Evolutionary conservation across 2,329 filamentous ascomycete genomes (phyloP).

Genomic region (Pseudogymnoascus sp.): DNA sequence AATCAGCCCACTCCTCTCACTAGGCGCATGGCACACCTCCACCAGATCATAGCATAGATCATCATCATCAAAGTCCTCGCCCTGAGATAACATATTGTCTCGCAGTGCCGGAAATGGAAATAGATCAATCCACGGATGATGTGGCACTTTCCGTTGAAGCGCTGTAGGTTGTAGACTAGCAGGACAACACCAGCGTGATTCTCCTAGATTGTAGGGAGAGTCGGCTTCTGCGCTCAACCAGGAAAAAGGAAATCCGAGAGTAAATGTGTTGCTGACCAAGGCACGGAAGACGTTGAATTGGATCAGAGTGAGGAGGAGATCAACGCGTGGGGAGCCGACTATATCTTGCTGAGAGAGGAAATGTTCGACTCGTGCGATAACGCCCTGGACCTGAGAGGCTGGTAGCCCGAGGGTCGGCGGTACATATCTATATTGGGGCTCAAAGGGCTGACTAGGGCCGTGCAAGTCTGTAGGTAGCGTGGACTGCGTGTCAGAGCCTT

Average conservation of each 20-base stretch:
- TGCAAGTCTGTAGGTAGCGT: not conserved
- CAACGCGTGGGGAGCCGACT: conserved; percentile 20
- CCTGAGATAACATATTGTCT: conserved; percentile 32
- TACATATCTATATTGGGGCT: not conserved
- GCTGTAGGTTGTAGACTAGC: conserved; percentile 29
- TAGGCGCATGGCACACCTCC: conserved; percentile 18
- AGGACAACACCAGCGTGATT: conserved; percentile 11
- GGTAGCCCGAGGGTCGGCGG: not conserved
- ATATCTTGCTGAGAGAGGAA: not conserved
- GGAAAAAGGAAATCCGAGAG: conserved; percentile 19
- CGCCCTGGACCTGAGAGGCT: not conserved
- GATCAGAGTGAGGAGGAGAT: conserved; percentile 29
- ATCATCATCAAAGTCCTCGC: conserved; percentile 27
- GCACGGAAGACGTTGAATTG: conserved; percentile 33
- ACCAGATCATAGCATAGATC: conserved; percentile 32
- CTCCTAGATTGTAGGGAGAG: not conserved
- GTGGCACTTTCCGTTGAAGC: conserved; percentile 29
- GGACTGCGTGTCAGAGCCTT: not conserved
- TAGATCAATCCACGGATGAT: conserved; percentile 35
- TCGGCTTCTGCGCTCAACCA: not conserved
- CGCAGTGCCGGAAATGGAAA: conserved; percentile 31
- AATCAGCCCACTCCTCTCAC: conserved; percentile 29
- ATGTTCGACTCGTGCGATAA: not conserved
- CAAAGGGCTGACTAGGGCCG: not conserved
- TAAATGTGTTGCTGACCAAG: conserved; percentile 26